Base-by-base conservation (phyloP, 108 stramenopile genomes). In the Cyclotella sp. region DNA sequence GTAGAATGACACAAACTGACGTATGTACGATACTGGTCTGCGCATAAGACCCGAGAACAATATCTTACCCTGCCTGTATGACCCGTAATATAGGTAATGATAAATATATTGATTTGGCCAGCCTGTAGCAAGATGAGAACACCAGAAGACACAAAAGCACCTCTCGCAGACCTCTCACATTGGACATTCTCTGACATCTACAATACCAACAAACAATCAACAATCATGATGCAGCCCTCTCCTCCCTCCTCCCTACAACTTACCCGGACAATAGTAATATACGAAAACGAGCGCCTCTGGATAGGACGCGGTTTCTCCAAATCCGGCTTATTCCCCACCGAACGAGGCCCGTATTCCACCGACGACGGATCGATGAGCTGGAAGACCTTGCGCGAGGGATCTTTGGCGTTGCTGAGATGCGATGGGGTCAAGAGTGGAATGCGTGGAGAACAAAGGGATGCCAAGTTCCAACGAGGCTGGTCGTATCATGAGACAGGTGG, bases 241-340 rank as follows among this genome's bases (percentile, higher is more conserved):
- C 30, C 53, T 18, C 70, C 70, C 29, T 42, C 53, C 16, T 55
- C 54, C 53, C 28, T 39, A 49, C 34, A 51, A 42, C 41, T 59
- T 3, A 41, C 34, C 34, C 76, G 61, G 0, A 30, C 76, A 47
- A 81, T 89, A 0, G 75, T 84, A 70, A 83, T 89, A 28, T 79
- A 88, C 79, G 87, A 90, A 66, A 90, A 90, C 59, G 87, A 90
- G 46, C 78, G 89, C 4, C 75, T 78, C 21, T 90, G 89, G 89
- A 74, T 90, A 0, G 89, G 89, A 28, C 76, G 84, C 9, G 89
- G 89, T 24, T 90, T 86, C 61, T 78, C 83, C 28, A 83, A 79
- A 34, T 68, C 63, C 51, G 86, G 86, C 13, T 77, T 90, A 9
- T 45, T 90, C 16, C 89, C 89, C 12, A 90, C 76, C 53, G 89